Base-by-base conservation (phyloP, 179 eudicot species). In the Patellifolia procumbens region DNA sequence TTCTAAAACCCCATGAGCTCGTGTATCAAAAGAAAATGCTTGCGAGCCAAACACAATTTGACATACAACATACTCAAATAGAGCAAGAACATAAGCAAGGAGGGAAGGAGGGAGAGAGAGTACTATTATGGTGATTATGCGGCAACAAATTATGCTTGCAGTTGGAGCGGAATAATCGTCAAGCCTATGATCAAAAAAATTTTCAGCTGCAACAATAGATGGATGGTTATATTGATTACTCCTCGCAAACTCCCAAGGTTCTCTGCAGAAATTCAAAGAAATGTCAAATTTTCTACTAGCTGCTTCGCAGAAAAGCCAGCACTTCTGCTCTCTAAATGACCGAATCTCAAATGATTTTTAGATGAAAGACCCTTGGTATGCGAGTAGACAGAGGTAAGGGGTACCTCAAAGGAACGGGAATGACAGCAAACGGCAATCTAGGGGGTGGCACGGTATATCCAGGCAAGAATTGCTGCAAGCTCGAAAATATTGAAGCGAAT, bases 371-470 rank as follows among this genome's bases (percentile, higher is more conserved):
- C 37, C 31, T 26, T 75, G 20, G 49, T 7, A 34, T 39, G 39
- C 13, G 4, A 10, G 52, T 49, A 52, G 19, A 68, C 28, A 37
- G 48, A 28, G 49, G 63, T 61, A 68, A 76, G 31, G 79, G 46
- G 48, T 74, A 89, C 98, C 97, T 90, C 76, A 85, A 81, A 83
- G 83, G 88, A 81, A 87, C 63, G 34, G 90, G 90, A 74, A 84
- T 76, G 29, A 86, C 76, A 56, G 87, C 79, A 72, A 73, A 81
- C 51, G 84, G 88, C 60, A 85, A 88, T 37, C 87, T 73, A 56
- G 86, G 91, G 32, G 93, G 87, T 78, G 96, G 96, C 34, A 85
- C 86, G 60, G 84, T 81, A 80, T 94, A 94, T 70, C 85, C 96
- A 60, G 92, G 89, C 85, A 82, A 78, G 80, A 84, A 94, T 72